These are phyloP conservation scores for Sporothrix phasma DNA, from an alignment of 2,329 filamentous ascomycete species.

Conservation along the genomic window DNA sequence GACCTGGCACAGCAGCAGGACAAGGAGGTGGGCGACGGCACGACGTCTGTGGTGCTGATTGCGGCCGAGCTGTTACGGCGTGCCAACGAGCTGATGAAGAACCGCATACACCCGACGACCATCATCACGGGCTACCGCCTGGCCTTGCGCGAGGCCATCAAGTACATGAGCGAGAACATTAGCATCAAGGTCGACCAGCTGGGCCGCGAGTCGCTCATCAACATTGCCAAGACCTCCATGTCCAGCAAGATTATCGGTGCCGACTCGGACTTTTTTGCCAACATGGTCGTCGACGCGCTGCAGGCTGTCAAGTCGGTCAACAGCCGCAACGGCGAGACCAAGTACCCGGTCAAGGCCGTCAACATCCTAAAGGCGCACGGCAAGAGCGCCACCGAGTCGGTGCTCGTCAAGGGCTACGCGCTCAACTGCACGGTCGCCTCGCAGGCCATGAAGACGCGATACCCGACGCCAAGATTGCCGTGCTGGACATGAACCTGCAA, in stretches of 20 bases:
- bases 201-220: slow-evolving; percentile 81
- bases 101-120: slow-evolving; percentile 98
- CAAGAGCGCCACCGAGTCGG: slow-evolving; percentile 77
- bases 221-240: slow-evolving; percentile 98
- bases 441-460: slow-evolving; percentile 95
- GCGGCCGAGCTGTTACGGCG: slow-evolving; percentile 87
- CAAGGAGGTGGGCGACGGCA: slow-evolving; percentile 97
- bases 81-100: slow-evolving; percentile 98
- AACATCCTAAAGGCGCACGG: slow-evolving; percentile 98
- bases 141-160: slow-evolving; percentile 88
- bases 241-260: slow-evolving; percentile 97
- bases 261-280: slow-evolving; percentile 92
- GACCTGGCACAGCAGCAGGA: slow-evolving; percentile 97
- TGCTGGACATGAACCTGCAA: slow-evolving; percentile 94
- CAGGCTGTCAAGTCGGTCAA: slow-evolving; percentile 88
- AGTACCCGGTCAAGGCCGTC: slow-evolving; percentile 98
- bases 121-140: slow-evolving; percentile 98
- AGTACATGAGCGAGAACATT: slow-evolving; percentile 98
- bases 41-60: slow-evolving; percentile 94
- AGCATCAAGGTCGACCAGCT: slow-evolving; percentile 90
- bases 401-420: slow-evolving; percentile 91
- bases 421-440: slow-evolving; percentile 98
- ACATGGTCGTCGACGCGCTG: slow-evolving; percentile 96
- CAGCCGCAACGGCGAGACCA: slow-evolving; percentile 69
- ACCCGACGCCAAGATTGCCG: slow-evolving; percentile 89